Conservation (phyloP, 306 rosid species). For the Casuarina cunninghamiana region DNA sequence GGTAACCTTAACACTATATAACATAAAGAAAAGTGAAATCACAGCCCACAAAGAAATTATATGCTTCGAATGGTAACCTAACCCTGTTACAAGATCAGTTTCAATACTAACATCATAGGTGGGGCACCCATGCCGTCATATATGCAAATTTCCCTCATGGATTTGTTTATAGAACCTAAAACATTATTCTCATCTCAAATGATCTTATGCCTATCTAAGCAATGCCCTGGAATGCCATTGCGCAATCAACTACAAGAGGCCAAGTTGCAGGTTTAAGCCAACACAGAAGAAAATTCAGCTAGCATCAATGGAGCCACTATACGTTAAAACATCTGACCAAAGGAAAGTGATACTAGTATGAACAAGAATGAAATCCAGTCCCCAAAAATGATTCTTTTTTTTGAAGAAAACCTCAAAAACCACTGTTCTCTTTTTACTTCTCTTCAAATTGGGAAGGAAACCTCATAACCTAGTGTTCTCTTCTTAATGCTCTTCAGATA, state of each 20-base stretch:
- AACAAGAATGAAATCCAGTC: not conserved
- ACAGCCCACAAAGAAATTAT: not conserved
- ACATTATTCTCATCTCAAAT: too few relatives aligned
- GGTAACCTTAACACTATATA: conserved; percentile 1
- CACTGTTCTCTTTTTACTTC: too few relatives aligned
- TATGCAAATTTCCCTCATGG: too few relatives aligned
- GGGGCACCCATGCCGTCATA: too few relatives aligned
- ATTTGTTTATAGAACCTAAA: too few relatives aligned
- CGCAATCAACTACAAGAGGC: not conserved
- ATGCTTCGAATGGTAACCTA: not conserved
- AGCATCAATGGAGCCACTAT: not conserved
- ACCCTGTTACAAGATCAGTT: not conserved
- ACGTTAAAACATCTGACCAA: not conserved
- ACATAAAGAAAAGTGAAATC: not conserved
- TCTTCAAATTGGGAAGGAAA: not conserved
- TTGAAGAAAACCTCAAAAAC: too few relatives aligned
- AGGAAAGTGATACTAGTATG: not conserved
- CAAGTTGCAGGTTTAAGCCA: not conserved
- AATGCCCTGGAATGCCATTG: too few relatives aligned
- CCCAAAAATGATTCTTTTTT: too few relatives aligned
- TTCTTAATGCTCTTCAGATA: not conserved
- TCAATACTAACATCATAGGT: too few relatives aligned
- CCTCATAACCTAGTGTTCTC: not conserved
- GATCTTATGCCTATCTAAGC: too few relatives aligned
- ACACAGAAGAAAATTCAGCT: not conserved